Evolutionary conservation across 192 early-diverging fungal genomes (phyloP).

Genomic region (Helicostylum pulchrum): DNA sequence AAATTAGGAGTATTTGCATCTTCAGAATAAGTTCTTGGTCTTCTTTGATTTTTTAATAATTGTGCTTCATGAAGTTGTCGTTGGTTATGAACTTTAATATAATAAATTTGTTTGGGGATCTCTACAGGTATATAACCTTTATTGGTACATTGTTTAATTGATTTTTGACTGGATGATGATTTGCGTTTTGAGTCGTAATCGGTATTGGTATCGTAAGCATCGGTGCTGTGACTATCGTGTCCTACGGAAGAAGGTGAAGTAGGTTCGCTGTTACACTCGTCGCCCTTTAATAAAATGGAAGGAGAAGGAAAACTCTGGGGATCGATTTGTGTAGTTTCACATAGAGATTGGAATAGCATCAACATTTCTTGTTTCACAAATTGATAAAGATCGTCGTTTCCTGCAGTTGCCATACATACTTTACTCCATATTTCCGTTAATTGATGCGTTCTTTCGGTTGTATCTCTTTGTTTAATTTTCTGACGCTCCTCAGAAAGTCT

Average conservation of each 20-base stretch:
- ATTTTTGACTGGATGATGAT: not conserved
- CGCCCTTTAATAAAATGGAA: not conserved
- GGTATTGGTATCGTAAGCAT: not conserved
- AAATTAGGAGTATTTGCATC: not conserved
- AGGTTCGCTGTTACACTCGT: not conserved
- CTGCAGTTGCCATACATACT: slow-evolving; percentile 38
- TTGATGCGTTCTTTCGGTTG: slow-evolving; percentile 40
- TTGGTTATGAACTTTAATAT: slow-evolving; percentile 24
- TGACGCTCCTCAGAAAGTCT: slow-evolving; percentile 56
- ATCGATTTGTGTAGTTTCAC: slow-evolving; percentile 14
- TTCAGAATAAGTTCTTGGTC: slow-evolving; percentile 3
- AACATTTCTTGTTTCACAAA: slow-evolving; percentile 19
- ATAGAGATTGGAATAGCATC: slow-evolving; percentile 7
- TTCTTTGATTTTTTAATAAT: not conserved
- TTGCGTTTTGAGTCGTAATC: not conserved
- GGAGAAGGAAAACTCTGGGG: not conserved
- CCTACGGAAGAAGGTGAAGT: not conserved
- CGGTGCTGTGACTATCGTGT: not conserved
- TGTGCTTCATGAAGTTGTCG: slow-evolving; percentile 9
- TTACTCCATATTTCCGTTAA: slow-evolving; percentile 46
- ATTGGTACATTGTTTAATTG: slow-evolving; percentile 6
- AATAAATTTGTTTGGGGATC: slow-evolving; percentile 19
- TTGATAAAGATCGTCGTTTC: slow-evolving; percentile 27
- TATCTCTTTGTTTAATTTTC: slow-evolving; percentile 45
- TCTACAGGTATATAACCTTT: slow-evolving; percentile 20